These are phyloP conservation scores for Coniochaeta sp. DNA, from an alignment of 2,329 filamentous ascomycete genomes.

Conservation along the genomic window DNA sequence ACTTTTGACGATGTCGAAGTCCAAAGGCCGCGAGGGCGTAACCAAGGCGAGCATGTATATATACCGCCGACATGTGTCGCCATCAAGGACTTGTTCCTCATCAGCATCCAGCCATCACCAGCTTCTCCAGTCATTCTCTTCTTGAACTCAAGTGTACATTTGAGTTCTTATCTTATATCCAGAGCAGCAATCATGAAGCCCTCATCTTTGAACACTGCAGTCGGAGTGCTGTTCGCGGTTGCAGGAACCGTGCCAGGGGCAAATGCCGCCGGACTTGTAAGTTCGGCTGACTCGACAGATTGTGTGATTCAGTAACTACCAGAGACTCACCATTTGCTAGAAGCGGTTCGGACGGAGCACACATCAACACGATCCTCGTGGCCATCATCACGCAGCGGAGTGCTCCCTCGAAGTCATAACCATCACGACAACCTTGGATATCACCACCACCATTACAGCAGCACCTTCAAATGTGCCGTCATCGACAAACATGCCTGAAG, in stretches of 20 bases:
- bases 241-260: not conserved
- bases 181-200: not conserved
- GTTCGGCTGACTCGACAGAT: not conserved
- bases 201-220: not conserved
- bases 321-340: not conserved
- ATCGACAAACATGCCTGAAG: not conserved
- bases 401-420: not conserved
- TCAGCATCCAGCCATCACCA: not conserved
- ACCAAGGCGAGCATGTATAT: not conserved
- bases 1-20: not conserved
- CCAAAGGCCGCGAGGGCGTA: not conserved
- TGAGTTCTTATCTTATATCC: not conserved
- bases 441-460: not conserved
- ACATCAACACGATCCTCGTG: not conserved
- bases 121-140: not conserved
- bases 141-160: not conserved
- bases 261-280: not conserved
- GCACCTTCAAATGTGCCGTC: not conserved
- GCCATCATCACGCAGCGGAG: not conserved
- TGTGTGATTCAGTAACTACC: too few relatives aligned
- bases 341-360: not conserved
- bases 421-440: not conserved
- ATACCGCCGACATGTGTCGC: not conserved
- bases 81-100: not conserved
- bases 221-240: not conserved